Percentiles rank a stretch among this genome's conserved stretches.
phyloP scores from a whole-genome alignment of 2,329 filamentous ascomycete genomes.

The Fulvia fulva region DNA sequence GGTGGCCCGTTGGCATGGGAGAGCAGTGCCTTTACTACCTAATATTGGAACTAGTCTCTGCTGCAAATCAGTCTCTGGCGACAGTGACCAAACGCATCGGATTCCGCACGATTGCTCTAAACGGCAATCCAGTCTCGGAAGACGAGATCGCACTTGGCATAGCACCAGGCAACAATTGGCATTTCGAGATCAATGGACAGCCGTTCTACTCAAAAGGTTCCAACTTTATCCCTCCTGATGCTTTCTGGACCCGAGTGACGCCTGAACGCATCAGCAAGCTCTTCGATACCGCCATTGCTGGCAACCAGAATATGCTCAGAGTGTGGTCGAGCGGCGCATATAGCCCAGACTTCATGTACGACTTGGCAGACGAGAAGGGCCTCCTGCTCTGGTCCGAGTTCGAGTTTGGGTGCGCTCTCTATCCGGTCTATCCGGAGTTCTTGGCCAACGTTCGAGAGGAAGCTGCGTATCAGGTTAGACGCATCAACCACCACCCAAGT shows the following conservation, averaged over 20 bases:
- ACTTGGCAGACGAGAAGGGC: constrained; percentile 59
- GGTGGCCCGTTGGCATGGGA: constrained; percentile 60
- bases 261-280: constrained; percentile 48
- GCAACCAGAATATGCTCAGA: constrained; percentile 62
- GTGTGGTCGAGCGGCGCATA: constrained; percentile 58
- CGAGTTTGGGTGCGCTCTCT: constrained; percentile 58
- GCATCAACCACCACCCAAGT: constrained; percentile 56
- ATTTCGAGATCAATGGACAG: constrained; percentile 63
- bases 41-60: constrained; percentile 46
- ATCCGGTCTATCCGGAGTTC: constrained; percentile 53
- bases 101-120: constrained; percentile 60
- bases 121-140: constrained; percentile 52
- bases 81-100: constrained; percentile 54
- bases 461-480: constrained; percentile 57
- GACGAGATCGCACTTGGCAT: constrained; percentile 53
- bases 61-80: constrained; percentile 34
- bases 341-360: constrained; percentile 59
- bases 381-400: constrained; percentile 62
- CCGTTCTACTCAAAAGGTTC: constrained; percentile 63
- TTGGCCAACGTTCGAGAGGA: constrained; percentile 55
- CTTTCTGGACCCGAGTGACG: constrained; percentile 60
- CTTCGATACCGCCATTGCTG: constrained; percentile 53
- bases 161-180: constrained; percentile 57
- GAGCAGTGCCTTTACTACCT: constrained; percentile 56
- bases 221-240: constrained; percentile 60